Conservation (phyloP, 768 basidiomycete species). For the Neoboletus brunneissimus region DNA sequence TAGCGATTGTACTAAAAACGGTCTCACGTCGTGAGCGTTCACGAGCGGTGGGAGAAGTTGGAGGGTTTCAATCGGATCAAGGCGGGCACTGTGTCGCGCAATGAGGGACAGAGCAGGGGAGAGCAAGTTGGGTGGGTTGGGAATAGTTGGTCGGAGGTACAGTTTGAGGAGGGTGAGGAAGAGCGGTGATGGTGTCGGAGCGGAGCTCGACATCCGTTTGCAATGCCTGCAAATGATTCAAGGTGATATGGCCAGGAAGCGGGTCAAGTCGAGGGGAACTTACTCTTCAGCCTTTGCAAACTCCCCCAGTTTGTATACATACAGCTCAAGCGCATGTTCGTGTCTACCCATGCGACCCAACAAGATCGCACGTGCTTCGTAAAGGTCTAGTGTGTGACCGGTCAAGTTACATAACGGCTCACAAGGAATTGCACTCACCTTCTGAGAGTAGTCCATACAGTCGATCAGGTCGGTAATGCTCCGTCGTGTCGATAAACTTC, state of each 20-base stretch:
- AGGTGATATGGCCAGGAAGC: not conserved
- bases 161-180: constrained; percentile 85
- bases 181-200: constrained; percentile 54
- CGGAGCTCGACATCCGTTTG: constrained; percentile 69
- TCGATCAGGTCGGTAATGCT: constrained; percentile 71
- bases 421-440: constrained; percentile 44
- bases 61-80: constrained; percentile 80
- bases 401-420: not conserved
- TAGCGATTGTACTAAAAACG: constrained; percentile 72
- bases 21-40: constrained; percentile 71
- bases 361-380: constrained; percentile 88
- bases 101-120: constrained; percentile 87
- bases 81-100: constrained; percentile 72
- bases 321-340: constrained; percentile 92
- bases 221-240: constrained; percentile 67
- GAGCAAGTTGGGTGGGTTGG: constrained; percentile 55
- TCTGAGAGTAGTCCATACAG: constrained; percentile 82
- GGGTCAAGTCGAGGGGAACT: constrained; percentile 22
- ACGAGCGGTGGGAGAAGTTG: constrained; percentile 89
- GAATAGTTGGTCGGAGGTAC: constrained; percentile 73
- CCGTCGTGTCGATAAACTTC: constrained; percentile 68
- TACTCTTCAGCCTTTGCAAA: constrained; percentile 89
- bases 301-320: constrained; percentile 84
- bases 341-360: constrained; percentile 88
- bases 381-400: too few species aligned